Evolutionary conservation across 176 grass and related monocot genomes (phyloP), one percentile per base, ranked within the genome.

Genomic region (Poa pratensis): DNA sequence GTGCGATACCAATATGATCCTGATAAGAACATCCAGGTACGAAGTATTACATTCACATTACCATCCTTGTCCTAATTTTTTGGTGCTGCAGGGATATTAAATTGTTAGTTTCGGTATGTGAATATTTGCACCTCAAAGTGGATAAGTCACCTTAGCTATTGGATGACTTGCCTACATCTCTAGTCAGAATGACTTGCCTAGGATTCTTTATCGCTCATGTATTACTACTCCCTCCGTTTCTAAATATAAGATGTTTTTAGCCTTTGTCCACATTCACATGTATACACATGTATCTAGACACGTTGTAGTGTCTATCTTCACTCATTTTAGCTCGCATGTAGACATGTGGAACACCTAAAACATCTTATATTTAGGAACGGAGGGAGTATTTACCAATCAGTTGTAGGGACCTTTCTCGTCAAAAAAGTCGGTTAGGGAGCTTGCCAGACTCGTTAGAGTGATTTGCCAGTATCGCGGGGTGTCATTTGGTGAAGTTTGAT

Each of bases 11-110:
- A 98, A 67, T 93, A 98, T 52, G 95, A 98, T 73, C 95, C 95
- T 83, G 95, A 98, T 88, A 98, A 98, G 83, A 98, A 98, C 85
- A 94, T 98, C 68, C 95, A 97, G 92, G 95, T 97, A 90, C 30
- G 0, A 84, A 76, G 17, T 86, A 37, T 80, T 83, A 61, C 75
- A 84, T 52, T 77, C 18, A 11, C 39, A 32, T 73, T 40, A 83
- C 18, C 15, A 75, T 63, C 40, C 58, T 24, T 77, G 3, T 0
- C 8, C 69, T 75, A 11, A 23, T 66, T 81, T 64, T 78, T 79
- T 32, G 77, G 12, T 61, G 13, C 48, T 59, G 35, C 19, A 27
- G 23, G 8, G 1, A 66, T 54, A 85, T 48, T 75, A 75, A 76
- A 80, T 27, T 74, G 9, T 23, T 66, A 83, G 32, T 35, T 52